Evolutionary conservation across 768 basidiomycete genomes (phyloP), one percentile per base, ranked within the genome.

Genomic region (Lentinus tigrinus): DNA sequence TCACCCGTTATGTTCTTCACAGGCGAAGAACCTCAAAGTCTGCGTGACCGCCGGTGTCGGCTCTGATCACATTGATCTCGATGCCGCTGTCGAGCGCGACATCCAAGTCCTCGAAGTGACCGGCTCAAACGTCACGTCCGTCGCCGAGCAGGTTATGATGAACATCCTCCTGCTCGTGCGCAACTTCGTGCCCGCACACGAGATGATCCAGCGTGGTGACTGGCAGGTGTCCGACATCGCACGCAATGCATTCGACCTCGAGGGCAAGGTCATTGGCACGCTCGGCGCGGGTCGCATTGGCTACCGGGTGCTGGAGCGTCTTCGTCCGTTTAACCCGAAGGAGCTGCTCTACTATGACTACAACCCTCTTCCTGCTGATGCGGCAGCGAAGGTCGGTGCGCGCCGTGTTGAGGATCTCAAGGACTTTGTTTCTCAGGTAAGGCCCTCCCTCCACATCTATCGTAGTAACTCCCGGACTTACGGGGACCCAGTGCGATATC

Each of bases 311-410:
- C 78, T 93, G 51, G 85, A 92, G 70, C 85, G 91, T 52, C 77
- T 93, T 36, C 65, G 81, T 38, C 89, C 91, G 4, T 96, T 97
- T 76, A 82, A 93, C 75, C 85, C 84, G 80, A 94, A 94, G 72
- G 91, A 95, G 69, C 82, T 96, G 40, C 74, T 96, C 54, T 95
- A 95, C 80, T 96, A 86, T 69, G 93, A 94, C 73, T 93, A 94
- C 68, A 78, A 83, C 4, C 77, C 89, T 51, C 82, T 91, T 54
- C 86, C 89, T 11, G 76, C 77, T 56, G 87, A 85, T 40, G 88
- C 87, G 36, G 83, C 80, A n/a, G 76, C 87, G 69, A 77, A 84
- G 36, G 80, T 93, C 58, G 79, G 79, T 2, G 89, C 85, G 47
- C 84, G 89, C 62, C 83, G 90, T 44, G 87, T 97, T 19, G 86